Percentiles rank a stretch among this genome's conserved stretches.
phyloP scores from a whole-genome alignment of 2,329 filamentous ascomycete species.

The Sphaerulina populicola region DNA sequence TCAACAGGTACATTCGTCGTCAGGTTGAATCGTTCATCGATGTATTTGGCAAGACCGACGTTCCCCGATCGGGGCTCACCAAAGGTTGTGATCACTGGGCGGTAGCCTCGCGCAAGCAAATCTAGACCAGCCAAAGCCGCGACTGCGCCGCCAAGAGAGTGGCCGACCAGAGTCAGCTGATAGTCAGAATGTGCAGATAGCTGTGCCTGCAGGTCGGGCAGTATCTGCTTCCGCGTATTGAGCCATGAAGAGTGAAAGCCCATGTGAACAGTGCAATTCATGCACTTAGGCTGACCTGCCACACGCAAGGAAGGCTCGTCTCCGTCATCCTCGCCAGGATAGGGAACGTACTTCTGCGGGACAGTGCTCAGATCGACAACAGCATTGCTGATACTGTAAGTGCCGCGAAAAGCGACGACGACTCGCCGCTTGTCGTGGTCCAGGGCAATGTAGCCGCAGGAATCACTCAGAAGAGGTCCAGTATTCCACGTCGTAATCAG shows the following conservation, averaged over 20 bases:
- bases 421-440: conserved; percentile 63
- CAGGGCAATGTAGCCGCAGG: conserved; percentile 88
- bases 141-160: conserved; percentile 87
- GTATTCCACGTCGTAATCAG: conserved; percentile 85
- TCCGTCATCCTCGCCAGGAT: conserved; percentile 50
- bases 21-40: conserved; percentile 45
- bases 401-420: conserved; percentile 83
- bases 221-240: conserved; percentile 59
- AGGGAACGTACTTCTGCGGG: conserved; percentile 84
- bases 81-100: conserved; percentile 77
- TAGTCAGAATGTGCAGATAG: conserved; percentile 59
- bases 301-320: conserved; percentile 23
- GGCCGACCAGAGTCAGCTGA: conserved; percentile 70
- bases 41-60: conserved; percentile 43
- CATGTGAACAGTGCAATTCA: conserved; percentile 84
- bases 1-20: conserved; percentile 4
- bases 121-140: conserved; percentile 81
- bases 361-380: conserved; percentile 82
- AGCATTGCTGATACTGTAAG: conserved; percentile 87
- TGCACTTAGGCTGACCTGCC: conserved; percentile 51
- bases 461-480: conserved; percentile 75
- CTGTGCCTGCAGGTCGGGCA: conserved; percentile 57
- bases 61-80: conserved; percentile 69
- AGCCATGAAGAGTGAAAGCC: conserved; percentile 84
- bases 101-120: conserved; percentile 65